Percentiles rank a stretch among this genome's conserved stretches.
These are phyloP conservation scores for Fistulinella cinereoalba DNA, from an alignment of 1,284 basidiomycete genomes.

Conservation along the genomic window DNA sequence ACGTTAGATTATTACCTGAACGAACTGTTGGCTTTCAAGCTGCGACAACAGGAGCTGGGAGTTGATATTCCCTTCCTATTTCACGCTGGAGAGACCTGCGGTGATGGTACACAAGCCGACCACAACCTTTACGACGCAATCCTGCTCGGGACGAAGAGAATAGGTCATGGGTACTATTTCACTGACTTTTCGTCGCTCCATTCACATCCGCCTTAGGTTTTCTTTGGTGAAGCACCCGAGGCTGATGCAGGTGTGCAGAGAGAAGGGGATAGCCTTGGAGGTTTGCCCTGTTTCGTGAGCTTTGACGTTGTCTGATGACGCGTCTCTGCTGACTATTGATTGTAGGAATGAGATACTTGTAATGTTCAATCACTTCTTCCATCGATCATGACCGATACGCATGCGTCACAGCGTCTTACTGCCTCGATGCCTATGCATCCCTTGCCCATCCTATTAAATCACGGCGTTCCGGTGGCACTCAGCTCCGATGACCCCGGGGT, in stretches of 20 bases:
- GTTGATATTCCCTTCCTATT: conserved; percentile 76
- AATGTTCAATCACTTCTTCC: conserved; percentile 13
- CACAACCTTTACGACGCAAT: conserved; percentile 78
- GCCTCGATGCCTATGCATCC: conserved; percentile 77
- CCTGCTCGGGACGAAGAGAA: conserved; percentile 71
- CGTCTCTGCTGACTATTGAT: conserved; percentile 8
- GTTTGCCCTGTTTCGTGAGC: conserved; percentile 71
- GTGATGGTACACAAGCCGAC: conserved; percentile 69
- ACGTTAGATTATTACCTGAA: conserved; percentile 67
- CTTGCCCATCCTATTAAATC: conserved; percentile 61
- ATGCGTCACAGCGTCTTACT: conserved; percentile 45
- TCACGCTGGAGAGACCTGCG: conserved; percentile 77
- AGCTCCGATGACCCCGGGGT: conserved; percentile 72
- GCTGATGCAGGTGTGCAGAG: conserved; percentile 62
- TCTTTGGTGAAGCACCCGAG: conserved; percentile 72
- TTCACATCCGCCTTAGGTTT: conserved; percentile 42
- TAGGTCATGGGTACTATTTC: conserved; percentile 67
- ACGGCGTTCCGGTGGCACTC: conserved; percentile 66
- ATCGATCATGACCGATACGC: neutral
- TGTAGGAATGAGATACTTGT: conserved; percentile 67
- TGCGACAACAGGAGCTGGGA: conserved; percentile 53
- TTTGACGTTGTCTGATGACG: neutral
- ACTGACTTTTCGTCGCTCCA: neutral
- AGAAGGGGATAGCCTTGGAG: conserved; percentile 64
- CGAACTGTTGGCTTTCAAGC: conserved; percentile 58